Evolutionary conservation across 345 rosid genomes (phyloP), one percentile per base, ranked within the genome.

Genomic region (Raphanus sativus): DNA sequence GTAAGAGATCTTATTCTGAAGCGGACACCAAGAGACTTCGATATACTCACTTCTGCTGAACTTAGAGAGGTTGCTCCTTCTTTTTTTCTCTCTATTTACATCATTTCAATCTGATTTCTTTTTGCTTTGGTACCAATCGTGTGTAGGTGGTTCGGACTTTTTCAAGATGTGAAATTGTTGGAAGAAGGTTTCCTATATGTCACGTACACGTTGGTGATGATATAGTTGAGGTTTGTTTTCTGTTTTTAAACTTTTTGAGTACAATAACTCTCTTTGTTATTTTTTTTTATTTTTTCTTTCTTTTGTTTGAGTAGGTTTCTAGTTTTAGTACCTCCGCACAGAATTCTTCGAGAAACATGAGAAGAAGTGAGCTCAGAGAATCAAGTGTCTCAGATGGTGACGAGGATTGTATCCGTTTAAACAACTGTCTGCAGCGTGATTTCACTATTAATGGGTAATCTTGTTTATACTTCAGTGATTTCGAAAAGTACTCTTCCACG

Each of bases 401-500:
- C 61, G 80, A 83, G 79, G 97, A 96, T 82, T 87, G 83, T 77
- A 67, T 79, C 63, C 97, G 95, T 58, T 91, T 91, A 88, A 85
- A 83, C 75, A 90, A 90, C 76, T 91, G 91, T 84, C 62, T 90
- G 86, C 90, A 82, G 75, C 85, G 98, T 42, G 99, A 96, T 83
- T 90, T 96, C 77, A 93, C 99, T n/a, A 89, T 96, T 56, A 96
- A 93, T 78, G 92, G 97, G 98, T 91, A 75, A 75, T 54, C 77
- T 78, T 75, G 62, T 80, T 52, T 17, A 34, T 30, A 58, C 75
- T 34, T 45, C 5, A 50, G 8, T 65, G 24, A 2, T 62, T 55
- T 17, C 36, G 34, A 13, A 65, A 16, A 29, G 56, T 68, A 21
- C 21, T 21, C 6, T 50, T 60, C 3, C 17, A 62, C 8, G 69